Evolutionary conservation across 2,329 filamentous ascomycete genomes (phyloP), one percentile per base, ranked within the genome.

Genomic region (Berkeleyomyces rouxiae): DNA sequence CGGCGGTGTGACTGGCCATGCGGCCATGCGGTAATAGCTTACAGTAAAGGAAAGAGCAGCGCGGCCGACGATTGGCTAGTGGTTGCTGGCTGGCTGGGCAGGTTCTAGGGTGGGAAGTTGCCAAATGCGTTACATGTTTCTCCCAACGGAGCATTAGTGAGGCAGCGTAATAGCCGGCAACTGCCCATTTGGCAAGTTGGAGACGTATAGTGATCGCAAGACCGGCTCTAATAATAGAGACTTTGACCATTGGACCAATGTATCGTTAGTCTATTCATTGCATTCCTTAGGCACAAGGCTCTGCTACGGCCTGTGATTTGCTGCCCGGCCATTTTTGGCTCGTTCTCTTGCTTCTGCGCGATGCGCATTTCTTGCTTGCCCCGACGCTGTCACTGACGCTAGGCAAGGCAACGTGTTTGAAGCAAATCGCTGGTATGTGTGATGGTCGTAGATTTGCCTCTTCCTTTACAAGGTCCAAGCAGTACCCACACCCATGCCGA

Each of bases 111-210:
- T 55, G 36, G 51, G 23, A 31, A 39, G 51, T 55, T 55, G 33
- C 51, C 51, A 55, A 55, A 55, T 55, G 51, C 51, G 51, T 55
- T 31, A 31, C 31, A 31, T 51, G 3, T 23, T 55, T 55, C 51
- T 10, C 51, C 51, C 36, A 55, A 55, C 11, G 10, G 3, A n/a
- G 51, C 33, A 37, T 37, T 23, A 33, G 36, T 13, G 51, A 16
- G 31, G 31, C n/a, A 13, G 51, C 51, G 11, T 39, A 39, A n/a
- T 5, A 46, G 23, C 23, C 23, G 43, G 51, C 9, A 55, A 55
- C 51, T 37, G 51, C 51, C 36, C 36, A 55, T 55, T 55, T 55
- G 51, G 51, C 51, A 55, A 55, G 10, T 55, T 55, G 51, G 51
- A 2, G 3, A n/a, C 11, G 36, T 39, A 5, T 33, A 23, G 23